Base-by-base conservation (phyloP, 345 rosid species). In the Syzygium grande region DNA sequence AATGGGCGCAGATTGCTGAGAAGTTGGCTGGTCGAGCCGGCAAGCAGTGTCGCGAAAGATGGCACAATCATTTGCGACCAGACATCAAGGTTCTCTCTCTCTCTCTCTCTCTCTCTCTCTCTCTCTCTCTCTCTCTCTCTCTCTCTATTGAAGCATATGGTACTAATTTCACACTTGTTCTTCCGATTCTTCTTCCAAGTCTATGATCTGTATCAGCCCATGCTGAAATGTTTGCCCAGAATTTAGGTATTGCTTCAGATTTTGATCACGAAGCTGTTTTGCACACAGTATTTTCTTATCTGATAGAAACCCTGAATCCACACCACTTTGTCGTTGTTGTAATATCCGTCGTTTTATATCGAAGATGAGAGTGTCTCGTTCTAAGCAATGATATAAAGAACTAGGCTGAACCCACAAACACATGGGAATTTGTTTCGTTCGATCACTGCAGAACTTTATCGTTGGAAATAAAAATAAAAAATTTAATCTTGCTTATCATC, bases 1-100 rank as follows among this genome's bases (percentile, higher is more conserved):
- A 95, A 92, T 97, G 99, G 99, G 98, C 98, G 51, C 90, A 94
- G 90, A 94, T 97, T 86, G 97, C 99, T 23, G 97, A 94, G 90
- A 90, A 88, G 86, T 86, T 97, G 89, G 94, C 55, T 21, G 99
- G 97, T 89, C 93, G 99, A 90, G 99, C 96, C 15, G 99, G 99
- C 54, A 97, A 97, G 90, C 99, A 96, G 90, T 97, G 99, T 88
- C 95, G 99, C 8, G 99, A 97, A 90, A 93, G 99, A 91, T 97
- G 99, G 99, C 99, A 97, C 92, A 97, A 97, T 89, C 99, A 97
- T 94, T 91, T 97, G 87, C 94, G 98, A 29, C 99, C 99, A 38
- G 94, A 97, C 91, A 96, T 97, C 87, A 97, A 95, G 98, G 99
- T 95, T 88, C 77, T 41, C 80, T 73, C 46, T 25, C 63, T 56